These are phyloP conservation scores for Gnomoniopsis sp. DNA, from an alignment of 2,329 filamentous ascomycete genomes.

Conservation along the genomic window DNA sequence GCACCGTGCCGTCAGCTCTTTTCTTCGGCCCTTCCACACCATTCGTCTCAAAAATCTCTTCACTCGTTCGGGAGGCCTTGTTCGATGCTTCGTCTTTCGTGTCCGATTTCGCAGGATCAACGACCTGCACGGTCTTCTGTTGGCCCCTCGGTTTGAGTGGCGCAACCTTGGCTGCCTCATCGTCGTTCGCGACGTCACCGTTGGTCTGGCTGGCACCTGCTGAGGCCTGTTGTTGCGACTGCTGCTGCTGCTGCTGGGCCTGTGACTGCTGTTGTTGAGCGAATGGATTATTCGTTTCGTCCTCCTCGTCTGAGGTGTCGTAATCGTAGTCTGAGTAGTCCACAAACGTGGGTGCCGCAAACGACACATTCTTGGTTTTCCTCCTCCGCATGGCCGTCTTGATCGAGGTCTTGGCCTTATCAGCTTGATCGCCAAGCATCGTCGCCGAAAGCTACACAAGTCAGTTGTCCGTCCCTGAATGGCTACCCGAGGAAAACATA, in stretches of 20 bases:
- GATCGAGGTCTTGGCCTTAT: constrained; percentile 78
- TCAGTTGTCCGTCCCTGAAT: constrained; percentile 23
- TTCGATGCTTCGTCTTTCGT: constrained; percentile 32
- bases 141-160: constrained; percentile 47
- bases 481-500: constrained; percentile 42
- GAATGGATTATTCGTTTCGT: constrained; percentile 37
- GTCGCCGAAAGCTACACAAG: constrained; percentile 53
- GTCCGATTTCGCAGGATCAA: constrained; percentile 31
- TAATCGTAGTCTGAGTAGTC: constrained; percentile 62
- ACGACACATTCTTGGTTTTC: constrained; percentile 83
- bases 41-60: constrained; percentile 62
- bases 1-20: constrained; percentile 79
- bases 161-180: constrained; percentile 54
- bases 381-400: constrained; percentile 79
- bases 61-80: constrained; percentile 47
- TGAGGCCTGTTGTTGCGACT: constrained; percentile 23
- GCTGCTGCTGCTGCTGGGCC: constrained; percentile 27
- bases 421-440: constrained; percentile 62
- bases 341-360: constrained; percentile 79
- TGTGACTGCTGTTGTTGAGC: constrained; percentile 29
- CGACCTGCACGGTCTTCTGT: constrained; percentile 35
- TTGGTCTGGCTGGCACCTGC: constrained; percentile 25
- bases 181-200: constrained; percentile 31
- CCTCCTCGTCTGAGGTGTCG: constrained; percentile 63
- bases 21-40: constrained; percentile 51